phyloP scores from a whole-genome alignment of 768 basidiomycete species.

The Boletus huronensis region DNA sequence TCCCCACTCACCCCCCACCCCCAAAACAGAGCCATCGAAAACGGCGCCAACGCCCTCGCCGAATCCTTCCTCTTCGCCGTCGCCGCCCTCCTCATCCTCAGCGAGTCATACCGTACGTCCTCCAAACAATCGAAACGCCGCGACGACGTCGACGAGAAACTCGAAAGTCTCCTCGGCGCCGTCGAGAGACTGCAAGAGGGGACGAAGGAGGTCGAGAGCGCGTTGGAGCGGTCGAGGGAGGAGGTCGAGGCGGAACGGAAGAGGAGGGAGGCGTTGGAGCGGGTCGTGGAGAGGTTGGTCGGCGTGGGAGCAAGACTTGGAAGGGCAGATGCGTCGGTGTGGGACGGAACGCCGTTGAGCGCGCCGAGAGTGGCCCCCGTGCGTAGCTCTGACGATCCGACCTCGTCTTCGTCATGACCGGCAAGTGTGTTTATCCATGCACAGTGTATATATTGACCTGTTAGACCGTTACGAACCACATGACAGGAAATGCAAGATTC shows the following conservation, averaged over 20 bases:
- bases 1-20: background rate
- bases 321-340: constrained; percentile 49
- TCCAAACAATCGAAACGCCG: constrained; percentile 67
- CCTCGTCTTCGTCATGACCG: constrained; percentile 3
- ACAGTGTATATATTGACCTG: background rate
- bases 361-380: constrained; percentile 43
- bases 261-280: constrained; percentile 62
- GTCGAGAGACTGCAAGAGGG: constrained; percentile 45
- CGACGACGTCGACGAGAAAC: constrained; percentile 65
- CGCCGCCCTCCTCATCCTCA: constrained; percentile 68
- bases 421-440: background rate
- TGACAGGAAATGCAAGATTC: background rate
- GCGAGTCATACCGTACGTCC: constrained; percentile 73
- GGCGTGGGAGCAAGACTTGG: constrained; percentile 63
- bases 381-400: constrained; percentile 3
- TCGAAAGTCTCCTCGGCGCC: constrained; percentile 52
- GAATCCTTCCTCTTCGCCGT: constrained; percentile 84
- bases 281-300: constrained; percentile 62
- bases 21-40: constrained; percentile 67
- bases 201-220: constrained; percentile 42
- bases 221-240: constrained; percentile 43
- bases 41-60: constrained; percentile 79
- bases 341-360: constrained; percentile 56
- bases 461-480: background rate
- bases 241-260: constrained; percentile 30